These are phyloP conservation scores for Phytophthora sp. DNA, from an alignment of 352 stramenopile genomes.

Conservation along the genomic window DNA sequence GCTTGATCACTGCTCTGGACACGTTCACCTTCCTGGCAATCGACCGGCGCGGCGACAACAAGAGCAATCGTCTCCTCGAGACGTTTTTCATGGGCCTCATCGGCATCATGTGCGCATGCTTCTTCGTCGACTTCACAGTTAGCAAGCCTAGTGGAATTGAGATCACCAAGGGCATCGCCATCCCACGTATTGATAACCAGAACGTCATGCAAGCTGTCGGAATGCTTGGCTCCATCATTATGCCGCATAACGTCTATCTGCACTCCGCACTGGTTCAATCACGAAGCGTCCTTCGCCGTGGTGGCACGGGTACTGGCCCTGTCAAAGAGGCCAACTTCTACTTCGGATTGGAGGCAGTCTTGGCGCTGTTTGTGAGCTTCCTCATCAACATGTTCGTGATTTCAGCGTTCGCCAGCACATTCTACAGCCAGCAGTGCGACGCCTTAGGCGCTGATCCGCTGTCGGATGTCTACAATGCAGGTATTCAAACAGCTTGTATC, in stretches of 20 bases:
- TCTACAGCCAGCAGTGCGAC: constrained; percentile 79
- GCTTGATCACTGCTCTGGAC: constrained; percentile 67
- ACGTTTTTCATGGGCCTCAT: constrained; percentile 91
- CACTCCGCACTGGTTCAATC: constrained; percentile 91
- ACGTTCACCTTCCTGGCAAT: constrained; percentile 92
- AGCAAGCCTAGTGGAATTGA: constrained; percentile 70
- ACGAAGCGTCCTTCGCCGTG: constrained; percentile 26
- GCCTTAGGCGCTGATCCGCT: constrained; percentile 47
- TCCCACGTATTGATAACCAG: constrained; percentile 64
- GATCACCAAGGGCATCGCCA: constrained; percentile 80
- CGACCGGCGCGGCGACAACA: constrained; percentile 57
- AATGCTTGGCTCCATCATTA: constrained; percentile 92
- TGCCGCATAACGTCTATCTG: constrained; percentile 97
- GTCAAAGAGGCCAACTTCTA: constrained; percentile 75
- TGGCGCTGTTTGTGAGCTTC: constrained; percentile 91
- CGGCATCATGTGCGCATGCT: constrained; percentile 86
- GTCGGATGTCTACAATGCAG: constrained; percentile 48
- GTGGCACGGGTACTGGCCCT: constrained; percentile 2
- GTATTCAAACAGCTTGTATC: constrained; percentile 75
- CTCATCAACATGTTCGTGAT: constrained; percentile 94
- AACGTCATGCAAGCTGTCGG: constrained; percentile 78
- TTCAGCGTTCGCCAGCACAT: constrained; percentile 89
- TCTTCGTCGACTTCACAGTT: constrained; percentile 89
- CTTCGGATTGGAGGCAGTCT: constrained; percentile 83
- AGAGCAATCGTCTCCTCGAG: constrained; percentile 70